These are phyloP conservation scores for Hymenoscyphus fraxineus DNA, from an alignment of 2,329 filamentous ascomycete species.

Conservation along the genomic window DNA sequence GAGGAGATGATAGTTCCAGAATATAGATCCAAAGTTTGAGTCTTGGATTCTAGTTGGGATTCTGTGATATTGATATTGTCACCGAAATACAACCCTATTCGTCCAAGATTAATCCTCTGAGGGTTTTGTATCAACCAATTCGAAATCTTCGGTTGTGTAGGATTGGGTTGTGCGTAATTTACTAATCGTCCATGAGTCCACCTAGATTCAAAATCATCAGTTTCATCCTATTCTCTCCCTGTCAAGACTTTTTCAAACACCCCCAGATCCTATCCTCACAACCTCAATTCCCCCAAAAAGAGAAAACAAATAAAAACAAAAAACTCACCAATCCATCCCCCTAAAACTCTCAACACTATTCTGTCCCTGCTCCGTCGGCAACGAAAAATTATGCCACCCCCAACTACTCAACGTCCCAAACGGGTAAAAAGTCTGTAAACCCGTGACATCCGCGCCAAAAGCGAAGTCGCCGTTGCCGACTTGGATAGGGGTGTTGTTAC, in stretches of 20 bases:
- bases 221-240: not conserved
- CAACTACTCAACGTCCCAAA: slow-evolving; percentile 42
- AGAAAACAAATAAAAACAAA: not conserved
- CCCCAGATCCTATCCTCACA: not conserved
- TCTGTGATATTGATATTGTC: slow-evolving; percentile 31
- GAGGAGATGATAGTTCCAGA: slow-evolving; percentile 39
- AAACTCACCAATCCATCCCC: slow-evolving; percentile 38
- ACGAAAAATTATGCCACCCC: slow-evolving; percentile 44
- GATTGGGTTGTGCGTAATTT: slow-evolving; percentile 42
- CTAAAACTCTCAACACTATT: slow-evolving; percentile 38
- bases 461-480: slow-evolving; percentile 47
- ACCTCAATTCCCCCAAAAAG: not conserved
- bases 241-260: too few species aligned
- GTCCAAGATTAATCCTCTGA: slow-evolving; percentile 43
- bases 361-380: slow-evolving; percentile 38
- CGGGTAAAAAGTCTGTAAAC: slow-evolving; percentile 42
- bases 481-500: slow-evolving; percentile 37
- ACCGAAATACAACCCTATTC: slow-evolving; percentile 40
- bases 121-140: slow-evolving; percentile 52
- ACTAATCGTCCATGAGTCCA: slow-evolving; percentile 43
- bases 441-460: slow-evolving; percentile 44
- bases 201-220: slow-evolving; percentile 17
- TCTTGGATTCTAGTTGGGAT: slow-evolving; percentile 30
- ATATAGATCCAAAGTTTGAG: slow-evolving; percentile 39
- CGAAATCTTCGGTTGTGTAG: slow-evolving; percentile 37